Base-by-base conservation (phyloP, 2,329 filamentous ascomycete genomes). In the Pseudogymnoascus sp. region DNA sequence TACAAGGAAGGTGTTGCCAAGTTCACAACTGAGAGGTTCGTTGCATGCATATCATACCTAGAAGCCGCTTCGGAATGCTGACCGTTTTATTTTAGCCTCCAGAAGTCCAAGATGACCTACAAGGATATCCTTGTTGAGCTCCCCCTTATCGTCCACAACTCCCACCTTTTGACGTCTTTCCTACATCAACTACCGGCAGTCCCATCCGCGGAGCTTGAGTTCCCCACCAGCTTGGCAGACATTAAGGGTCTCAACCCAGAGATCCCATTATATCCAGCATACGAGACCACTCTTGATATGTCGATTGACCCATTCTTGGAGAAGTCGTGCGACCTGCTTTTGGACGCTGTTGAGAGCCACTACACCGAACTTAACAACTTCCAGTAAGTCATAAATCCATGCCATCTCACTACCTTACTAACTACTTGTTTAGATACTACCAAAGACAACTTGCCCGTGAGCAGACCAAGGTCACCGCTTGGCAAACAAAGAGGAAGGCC, bases 311-410 rank as follows among this genome's bases (percentile, higher is more conserved):
- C 95, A 34, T 96, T 96, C 83, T 86, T 99, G 59, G 93, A 97
- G 83, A 96, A 97, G 85, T 96, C 93, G 62, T 96, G 92, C 79
- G 93, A 99, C 75, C 86, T 97, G 69, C 86, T 99, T 64, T 86
- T 97, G 67, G 95, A 99, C 74, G 92, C 89, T 81, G 96, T 99
- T 76, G 95, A 99, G 82, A 89, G 89, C 63, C 95, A 99, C 82
- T 95, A 97, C 80, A 96, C 93, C 66, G 95, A 99, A 79, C 89
- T 96, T 76, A 97, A 97, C 86, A 99, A 99, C 84, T 95, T 96
- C 81, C 93, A 97, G 78, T 86, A 85, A 1, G 57, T 60, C 10
- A 21, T 11, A 37, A 37, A 11, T 23, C 31, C 7, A 10, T 7
- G 1, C n/a, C 26, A 0, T 4, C 26, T 31, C 8, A 4, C 14